Conservation (phyloP, 352 stramenopile genomes). For the Phytophthora multivora region DNA sequence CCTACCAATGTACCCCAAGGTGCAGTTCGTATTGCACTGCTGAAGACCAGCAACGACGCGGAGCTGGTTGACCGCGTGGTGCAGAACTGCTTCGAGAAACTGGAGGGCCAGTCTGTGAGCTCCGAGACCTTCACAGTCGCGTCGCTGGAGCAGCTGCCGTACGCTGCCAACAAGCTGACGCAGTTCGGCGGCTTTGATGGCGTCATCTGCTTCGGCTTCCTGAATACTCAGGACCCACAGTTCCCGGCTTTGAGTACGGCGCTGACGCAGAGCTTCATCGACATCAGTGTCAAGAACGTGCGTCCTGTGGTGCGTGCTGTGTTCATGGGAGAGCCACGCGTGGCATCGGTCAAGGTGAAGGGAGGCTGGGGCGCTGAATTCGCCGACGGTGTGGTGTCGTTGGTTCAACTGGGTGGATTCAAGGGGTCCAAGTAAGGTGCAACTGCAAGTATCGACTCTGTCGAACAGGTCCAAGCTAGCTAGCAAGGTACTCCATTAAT, state of each 20-base stretch:
- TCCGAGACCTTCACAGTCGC: constrained; percentile 79
- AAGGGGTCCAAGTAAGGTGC: constrained; percentile 35
- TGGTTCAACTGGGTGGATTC: constrained; percentile 76
- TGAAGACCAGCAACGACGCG: constrained; percentile 79
- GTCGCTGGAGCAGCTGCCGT: constrained; percentile 80
- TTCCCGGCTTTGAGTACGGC: constrained; percentile 61
- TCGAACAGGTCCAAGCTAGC: not conserved
- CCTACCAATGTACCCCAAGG: constrained; percentile 6
- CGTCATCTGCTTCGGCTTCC: constrained; percentile 81
- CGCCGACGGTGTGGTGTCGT: constrained; percentile 57
- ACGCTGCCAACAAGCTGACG: constrained; percentile 84
- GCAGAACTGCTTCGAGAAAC: constrained; percentile 67
- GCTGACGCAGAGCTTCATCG: constrained; percentile 79
- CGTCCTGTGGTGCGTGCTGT: constrained; percentile 79
- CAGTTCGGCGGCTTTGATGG: constrained; percentile 74
- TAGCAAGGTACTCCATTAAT: not conserved
- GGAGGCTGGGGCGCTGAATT: constrained; percentile 75
- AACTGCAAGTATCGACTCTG: not conserved
- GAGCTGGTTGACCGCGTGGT: constrained; percentile 73
- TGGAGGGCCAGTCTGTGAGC: constrained; percentile 33
- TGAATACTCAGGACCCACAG: constrained; percentile 70
- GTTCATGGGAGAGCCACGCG: constrained; percentile 77
- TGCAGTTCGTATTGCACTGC: constrained; percentile 58
- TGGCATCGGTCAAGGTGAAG: constrained; percentile 82
- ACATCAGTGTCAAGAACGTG: constrained; percentile 83